Base-by-base conservation (phyloP, 2,329 filamentous ascomycete species). In the Leptographium radiaticola region DNA sequence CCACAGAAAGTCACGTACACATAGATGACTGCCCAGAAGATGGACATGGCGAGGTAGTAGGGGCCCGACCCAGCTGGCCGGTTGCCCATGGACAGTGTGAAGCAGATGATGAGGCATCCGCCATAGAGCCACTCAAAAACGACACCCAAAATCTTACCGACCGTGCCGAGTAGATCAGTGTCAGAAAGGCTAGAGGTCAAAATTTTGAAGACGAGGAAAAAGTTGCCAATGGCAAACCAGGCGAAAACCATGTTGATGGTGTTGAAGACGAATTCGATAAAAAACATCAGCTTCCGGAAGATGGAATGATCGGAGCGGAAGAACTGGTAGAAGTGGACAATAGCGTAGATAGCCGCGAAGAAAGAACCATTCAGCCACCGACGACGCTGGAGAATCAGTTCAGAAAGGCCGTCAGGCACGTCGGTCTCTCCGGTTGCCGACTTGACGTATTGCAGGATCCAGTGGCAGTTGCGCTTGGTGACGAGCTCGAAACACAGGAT, bases 401-500 rank as follows among this genome's bases (percentile, higher is more conserved):
- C 93, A 25, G 90, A 87, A 72, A 96, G 93, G 30, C 85, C 84
- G 59, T 94, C 90, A 0, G 93, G 93, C 36, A 98, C 93, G 70
- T 98, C 93, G 1, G 93, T 98, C 74, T 98, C 93, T 59, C 93
- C 93, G 11, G 82, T 95, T 13, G 93, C 88, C 2, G 90, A 96
- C 71, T 98, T 98, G 74, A 98, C 93, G 65, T 98, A 98, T 65
- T 96, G 90, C 63, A 98, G 71, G 56, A 97, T 87, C 93, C 93
- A 98, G 64, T 91, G 87, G 67, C 90, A 96, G 66, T 96, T 96
- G 59, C 93, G 83, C 73, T 98, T 98, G 47, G 90, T 89, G 57
- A 98, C 93, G 51, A 98, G 82, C 71, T 98, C 93, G 76, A 95
- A 98, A 70, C 93, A 98, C 39, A 98, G 82, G 66, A 98, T 98